Conservation (phyloP, 2,329 filamentous ascomycete genomes). For the Rutstroemia sp. region DNA sequence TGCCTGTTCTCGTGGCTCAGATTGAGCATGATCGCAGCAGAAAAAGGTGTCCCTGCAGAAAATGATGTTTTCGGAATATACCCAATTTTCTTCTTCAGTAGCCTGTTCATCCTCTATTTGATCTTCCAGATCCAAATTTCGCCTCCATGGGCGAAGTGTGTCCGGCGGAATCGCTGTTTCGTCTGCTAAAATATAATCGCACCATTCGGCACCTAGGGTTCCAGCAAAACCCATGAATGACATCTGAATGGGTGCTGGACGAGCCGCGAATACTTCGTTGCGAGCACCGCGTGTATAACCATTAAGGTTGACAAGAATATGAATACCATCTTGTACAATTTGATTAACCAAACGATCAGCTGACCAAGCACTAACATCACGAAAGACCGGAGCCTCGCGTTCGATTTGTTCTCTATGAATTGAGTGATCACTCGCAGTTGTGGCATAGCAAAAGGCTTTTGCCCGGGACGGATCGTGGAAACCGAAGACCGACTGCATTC, state of each 20-base stretch:
- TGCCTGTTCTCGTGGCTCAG: conserved; percentile 64
- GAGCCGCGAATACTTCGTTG: conserved; percentile 93
- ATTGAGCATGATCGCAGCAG: conserved; percentile 91
- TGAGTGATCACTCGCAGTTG: conserved; percentile 83
- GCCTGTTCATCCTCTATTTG: conserved; percentile 56
- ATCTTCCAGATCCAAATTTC: conserved; percentile 69
- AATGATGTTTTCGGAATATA: conserved; percentile 95
- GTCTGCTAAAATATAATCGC: conserved; percentile 92
- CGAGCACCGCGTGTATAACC: conserved; percentile 95
- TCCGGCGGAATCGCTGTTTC: conserved; percentile 74
- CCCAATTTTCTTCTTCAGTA: conserved; percentile 65
- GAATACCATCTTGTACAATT: conserved; percentile 80
- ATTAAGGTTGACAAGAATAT: conserved; percentile 95
- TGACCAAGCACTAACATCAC: conserved; percentile 81
- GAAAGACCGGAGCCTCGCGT: conserved; percentile 81
- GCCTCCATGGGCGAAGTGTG: conserved; percentile 72
- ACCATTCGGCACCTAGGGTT: conserved; percentile 95
- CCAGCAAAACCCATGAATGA: conserved; percentile 99
- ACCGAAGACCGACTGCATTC: conserved; percentile 97
- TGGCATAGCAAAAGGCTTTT: conserved; percentile 91
- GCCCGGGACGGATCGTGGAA: conserved; percentile 69
- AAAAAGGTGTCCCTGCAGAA: conserved; percentile 95
- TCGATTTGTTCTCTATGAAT: conserved; percentile 89
- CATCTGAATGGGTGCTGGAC: conserved; percentile 95
- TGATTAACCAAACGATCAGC: conserved; percentile 78